phyloP scores from a whole-genome alignment of 352 stramenopile genomes.

The Phytopythium oedochilum region DNA sequence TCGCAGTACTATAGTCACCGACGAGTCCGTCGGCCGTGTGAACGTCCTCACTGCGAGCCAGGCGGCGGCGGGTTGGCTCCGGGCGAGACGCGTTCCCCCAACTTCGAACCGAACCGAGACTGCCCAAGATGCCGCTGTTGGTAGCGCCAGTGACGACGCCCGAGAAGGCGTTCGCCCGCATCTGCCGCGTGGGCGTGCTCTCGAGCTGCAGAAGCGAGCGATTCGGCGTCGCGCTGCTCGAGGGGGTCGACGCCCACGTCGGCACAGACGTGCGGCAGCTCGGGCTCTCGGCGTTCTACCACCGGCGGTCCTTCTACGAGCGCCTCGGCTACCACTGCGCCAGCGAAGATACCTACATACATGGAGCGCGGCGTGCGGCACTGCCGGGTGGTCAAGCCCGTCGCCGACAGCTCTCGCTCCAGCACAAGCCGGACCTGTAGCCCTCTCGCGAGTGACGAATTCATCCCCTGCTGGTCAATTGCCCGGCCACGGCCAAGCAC shows the following conservation, averaged over 20 bases:
- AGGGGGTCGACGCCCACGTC: constrained; percentile 25
- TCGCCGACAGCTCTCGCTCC: too few relatives aligned
- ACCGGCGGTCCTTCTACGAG: constrained; percentile 25
- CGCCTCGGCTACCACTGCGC: constrained; percentile 23
- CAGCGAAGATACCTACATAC: constrained; percentile 21
- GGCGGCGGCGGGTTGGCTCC: too few relatives aligned
- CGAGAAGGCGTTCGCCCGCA: constrained; percentile 35
- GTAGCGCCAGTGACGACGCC: constrained; percentile 38
- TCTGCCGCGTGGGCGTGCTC: constrained; percentile 55
- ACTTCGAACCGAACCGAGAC: not conserved
- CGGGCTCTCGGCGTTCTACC: constrained; percentile 38
- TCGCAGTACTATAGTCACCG: too few relatives aligned
- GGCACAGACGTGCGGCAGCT: constrained; percentile 24
- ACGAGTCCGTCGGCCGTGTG: too few relatives aligned
- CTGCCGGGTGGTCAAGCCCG: constrained; percentile 28
- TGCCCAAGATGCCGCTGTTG: constrained; percentile 19
- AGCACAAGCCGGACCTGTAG: too few relatives aligned
- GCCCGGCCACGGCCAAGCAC: too few relatives aligned
- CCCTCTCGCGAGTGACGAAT: too few relatives aligned
- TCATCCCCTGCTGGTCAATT: too few relatives aligned
- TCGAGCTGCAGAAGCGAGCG: constrained; percentile 47
- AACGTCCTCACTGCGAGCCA: too few relatives aligned
- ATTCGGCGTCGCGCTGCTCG: constrained; percentile 41
- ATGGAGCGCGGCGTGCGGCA: constrained; percentile 24
- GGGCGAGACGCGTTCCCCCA: too few relatives aligned